Base-by-base conservation (phyloP, 164 flowering plant genomes). In the Chloranthus sessilifolius region DNA sequence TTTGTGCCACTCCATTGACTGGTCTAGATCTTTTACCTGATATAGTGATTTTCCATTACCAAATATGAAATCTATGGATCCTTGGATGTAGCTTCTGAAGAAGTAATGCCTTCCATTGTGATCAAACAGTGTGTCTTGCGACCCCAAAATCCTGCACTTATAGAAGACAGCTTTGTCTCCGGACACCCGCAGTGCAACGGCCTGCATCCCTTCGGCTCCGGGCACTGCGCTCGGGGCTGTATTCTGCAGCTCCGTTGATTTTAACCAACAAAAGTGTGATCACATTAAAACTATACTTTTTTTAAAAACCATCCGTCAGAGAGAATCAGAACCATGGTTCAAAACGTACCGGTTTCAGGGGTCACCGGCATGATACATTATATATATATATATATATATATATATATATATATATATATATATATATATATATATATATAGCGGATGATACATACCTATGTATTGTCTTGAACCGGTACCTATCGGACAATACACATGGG, bases 41-140 rank as follows among this genome's bases (percentile, higher is more conserved):
- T 68, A 92, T n/a, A 88, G 69, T 10, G 98, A 88, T 66, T 48
- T 79, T 17, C 78, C 77, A 43, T 59, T 62, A 5, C 98, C 96
- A 62, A 75, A 92, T 10, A 92, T 81, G 71, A 92, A 92, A 43
- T 92, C 98, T 0, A 84, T 68, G 15, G 68, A 61, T 14, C 98
- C 96, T 64, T 80, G 74, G 31, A 88, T 82, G 65, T 62, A 58
- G 59, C 80, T 73, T 34, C 66, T 37, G 55, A 61, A 71, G 62
- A 74, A 88, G 43, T 75, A 92, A 34, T 92, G 98, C 4, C 79
- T 47, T 20, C 98, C 98, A 1, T 20, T 23, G 2, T 77, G 71
- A 61, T 85, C 98, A 17, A 82, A 62, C 17, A 92, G 83, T 0
- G 98, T 92, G 39, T 92, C 98, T 49, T 88, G 96, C 2, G 85